Percentiles rank a stretch among this genome's conserved stretches.
phyloP scores from a whole-genome alignment of 257 asterid genomes.

The Lycium barbarum region DNA sequence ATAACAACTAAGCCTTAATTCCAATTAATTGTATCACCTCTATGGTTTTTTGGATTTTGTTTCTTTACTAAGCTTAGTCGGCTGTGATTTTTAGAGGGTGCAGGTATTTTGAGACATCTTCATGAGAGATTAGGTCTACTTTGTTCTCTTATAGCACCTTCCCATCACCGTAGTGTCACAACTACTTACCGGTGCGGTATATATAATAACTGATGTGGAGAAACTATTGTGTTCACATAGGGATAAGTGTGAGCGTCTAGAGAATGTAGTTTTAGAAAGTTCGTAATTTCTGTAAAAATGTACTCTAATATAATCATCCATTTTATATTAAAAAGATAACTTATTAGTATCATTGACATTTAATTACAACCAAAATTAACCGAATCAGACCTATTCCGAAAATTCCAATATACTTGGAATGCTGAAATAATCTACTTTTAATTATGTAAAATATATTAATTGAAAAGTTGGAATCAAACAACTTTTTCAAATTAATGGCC shows the following conservation, averaged over 20 bases:
- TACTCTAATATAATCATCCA: not conserved
- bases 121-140: not conserved
- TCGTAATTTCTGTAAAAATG: not conserved
- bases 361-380: too few species aligned
- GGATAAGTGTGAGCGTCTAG: not conserved
- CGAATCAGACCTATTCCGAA: too few species aligned
- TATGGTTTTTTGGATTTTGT: not conserved
- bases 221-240: not conserved
- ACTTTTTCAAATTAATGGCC: too few species aligned
- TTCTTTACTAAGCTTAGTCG: not conserved
- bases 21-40: not conserved
- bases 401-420: too few species aligned
- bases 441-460: too few species aligned
- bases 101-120: not conserved
- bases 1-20: not conserved
- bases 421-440: too few species aligned
- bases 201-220: not conserved
- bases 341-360: not conserved
- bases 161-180: not conserved
- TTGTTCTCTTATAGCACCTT: not conserved
- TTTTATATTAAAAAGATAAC: not conserved
- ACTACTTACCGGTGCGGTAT: not conserved
- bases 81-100: not conserved
- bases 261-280: not conserved
- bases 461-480: too few species aligned